These are phyloP conservation scores for Speleostelium caveatum DNA, from an alignment of 78 protist genomes.

Conservation along the genomic window DNA sequence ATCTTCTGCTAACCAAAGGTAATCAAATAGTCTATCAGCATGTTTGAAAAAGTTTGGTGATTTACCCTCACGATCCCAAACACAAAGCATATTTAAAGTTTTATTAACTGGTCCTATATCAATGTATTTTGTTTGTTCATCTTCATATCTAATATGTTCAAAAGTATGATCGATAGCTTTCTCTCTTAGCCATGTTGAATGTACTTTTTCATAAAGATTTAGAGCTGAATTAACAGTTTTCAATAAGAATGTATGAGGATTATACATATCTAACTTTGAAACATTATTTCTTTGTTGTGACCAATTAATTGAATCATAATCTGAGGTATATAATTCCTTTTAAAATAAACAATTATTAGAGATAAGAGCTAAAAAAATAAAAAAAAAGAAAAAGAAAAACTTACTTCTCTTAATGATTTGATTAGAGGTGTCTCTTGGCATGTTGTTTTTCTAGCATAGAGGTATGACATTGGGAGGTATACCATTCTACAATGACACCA, in stretches of 20 bases:
- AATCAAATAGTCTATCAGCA: slow-evolving; percentile 91
- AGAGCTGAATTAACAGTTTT: slow-evolving; percentile 45
- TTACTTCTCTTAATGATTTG: slow-evolving; percentile 36
- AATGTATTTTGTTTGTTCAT: slow-evolving; percentile 90
- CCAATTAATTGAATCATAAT: slow-evolving; percentile 84
- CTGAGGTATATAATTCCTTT: slow-evolving; percentile 76
- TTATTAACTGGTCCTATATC: slow-evolving; percentile 96
- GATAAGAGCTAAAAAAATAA: background rate
- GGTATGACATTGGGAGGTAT: slow-evolving; percentile 94
- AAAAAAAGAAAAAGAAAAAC: background rate
- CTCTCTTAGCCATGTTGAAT: slow-evolving; percentile 53
- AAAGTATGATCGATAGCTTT: slow-evolving; percentile 54
- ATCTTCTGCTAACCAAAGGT: slow-evolving; percentile 91
- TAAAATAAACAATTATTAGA: background rate
- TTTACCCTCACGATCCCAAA: slow-evolving; percentile 79
- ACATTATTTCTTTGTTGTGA: slow-evolving; percentile 36
- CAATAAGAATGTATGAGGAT: slow-evolving; percentile 74
- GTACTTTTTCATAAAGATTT: slow-evolving; percentile 77
- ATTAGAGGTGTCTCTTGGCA: slow-evolving; percentile 24
- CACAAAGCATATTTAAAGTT: slow-evolving; percentile 88
- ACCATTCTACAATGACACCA: slow-evolving; percentile 97
- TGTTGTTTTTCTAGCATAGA: slow-evolving; percentile 82
- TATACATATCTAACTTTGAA: slow-evolving; percentile 78
- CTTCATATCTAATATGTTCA: slow-evolving; percentile 89
- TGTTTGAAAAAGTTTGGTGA: slow-evolving; percentile 75